Conservation (phyloP, 495 filamentous ascomycete species). For the Elasticomyces elasticus region DNA sequence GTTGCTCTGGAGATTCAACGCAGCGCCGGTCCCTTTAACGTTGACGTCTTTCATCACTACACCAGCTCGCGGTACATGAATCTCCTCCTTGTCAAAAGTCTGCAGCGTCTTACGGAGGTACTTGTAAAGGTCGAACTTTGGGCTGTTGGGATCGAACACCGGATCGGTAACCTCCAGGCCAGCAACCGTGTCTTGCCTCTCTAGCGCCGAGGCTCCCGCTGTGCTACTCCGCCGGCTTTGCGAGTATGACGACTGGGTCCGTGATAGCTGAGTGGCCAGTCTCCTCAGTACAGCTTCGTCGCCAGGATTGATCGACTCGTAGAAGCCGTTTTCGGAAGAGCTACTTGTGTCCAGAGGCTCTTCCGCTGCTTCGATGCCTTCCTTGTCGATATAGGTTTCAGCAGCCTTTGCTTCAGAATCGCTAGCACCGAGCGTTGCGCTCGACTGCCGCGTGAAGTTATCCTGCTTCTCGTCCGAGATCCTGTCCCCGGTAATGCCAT, state of each 20-base stretch:
- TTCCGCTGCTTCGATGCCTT: not conserved
- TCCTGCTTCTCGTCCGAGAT: not conserved
- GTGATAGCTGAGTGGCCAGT: constrained; percentile 5
- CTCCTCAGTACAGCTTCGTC: not conserved
- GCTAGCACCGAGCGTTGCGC: not conserved
- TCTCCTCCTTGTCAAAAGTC: constrained; percentile 37
- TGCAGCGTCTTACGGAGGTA: constrained; percentile 24
- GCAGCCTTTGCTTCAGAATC: not conserved
- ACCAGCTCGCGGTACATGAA: constrained; percentile 32
- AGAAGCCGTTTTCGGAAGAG: not conserved
- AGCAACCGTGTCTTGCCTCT: constrained; percentile 9
- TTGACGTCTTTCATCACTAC: constrained; percentile 44
- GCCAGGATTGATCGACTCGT: not conserved
- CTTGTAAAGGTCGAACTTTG: constrained; percentile 19
- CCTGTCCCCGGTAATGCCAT: not conserved
- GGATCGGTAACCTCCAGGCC: constrained; percentile 11
- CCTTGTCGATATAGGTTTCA: not conserved
- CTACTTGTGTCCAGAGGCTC: not conserved
- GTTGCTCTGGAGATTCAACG: constrained; percentile 48
- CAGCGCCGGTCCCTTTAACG: constrained; percentile 45
- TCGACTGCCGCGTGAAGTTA: not conserved
- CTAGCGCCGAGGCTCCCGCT: not conserved
- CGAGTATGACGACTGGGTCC: constrained; percentile 1
- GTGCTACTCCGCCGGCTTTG: not conserved
- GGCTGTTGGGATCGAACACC: constrained; percentile 11